Conservation (phyloP, 2,329 filamentous ascomycete species). For the Verticillium isaacii region DNA sequence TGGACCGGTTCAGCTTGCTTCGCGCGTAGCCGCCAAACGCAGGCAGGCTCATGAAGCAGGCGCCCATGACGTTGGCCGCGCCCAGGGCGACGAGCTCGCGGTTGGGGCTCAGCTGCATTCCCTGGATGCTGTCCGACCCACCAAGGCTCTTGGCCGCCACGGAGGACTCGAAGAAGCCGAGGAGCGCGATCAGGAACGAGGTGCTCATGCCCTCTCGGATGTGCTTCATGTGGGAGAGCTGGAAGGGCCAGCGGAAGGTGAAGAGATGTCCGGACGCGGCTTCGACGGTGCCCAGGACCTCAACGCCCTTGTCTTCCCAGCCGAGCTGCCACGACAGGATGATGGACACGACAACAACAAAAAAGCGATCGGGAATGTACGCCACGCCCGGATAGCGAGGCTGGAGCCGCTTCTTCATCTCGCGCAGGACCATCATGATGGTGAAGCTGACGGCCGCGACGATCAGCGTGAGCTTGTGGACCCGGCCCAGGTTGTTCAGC, state of each 20-base stretch:
- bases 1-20: slow-evolving; percentile 91
- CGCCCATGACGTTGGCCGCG: slow-evolving; percentile 83
- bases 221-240: slow-evolving; percentile 69
- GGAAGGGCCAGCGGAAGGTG: slow-evolving; percentile 81
- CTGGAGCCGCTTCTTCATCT: slow-evolving; percentile 76
- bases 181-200: slow-evolving; percentile 84
- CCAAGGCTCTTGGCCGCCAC: slow-evolving; percentile 91
- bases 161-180: slow-evolving; percentile 98
- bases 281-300: slow-evolving; percentile 77
- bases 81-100: slow-evolving; percentile 90
- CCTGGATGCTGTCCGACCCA: slow-evolving; percentile 64
- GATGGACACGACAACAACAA: slow-evolving; percentile 82
- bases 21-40: slow-evolving; percentile 94
- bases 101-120: slow-evolving; percentile 82
- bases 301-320: slow-evolving; percentile 78
- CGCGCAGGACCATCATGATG: slow-evolving; percentile 85
- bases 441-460: slow-evolving; percentile 76
- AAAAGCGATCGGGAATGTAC: slow-evolving; percentile 86
- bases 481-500: slow-evolving; percentile 56
- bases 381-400: slow-evolving; percentile 75
- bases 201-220: slow-evolving; percentile 85
- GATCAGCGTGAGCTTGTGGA: slow-evolving; percentile 70
- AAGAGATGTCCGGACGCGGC: slow-evolving; percentile 68
- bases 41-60: slow-evolving; percentile 87
- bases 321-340: slow-evolving; percentile 70